Base-by-base conservation (phyloP, 2,329 filamentous ascomycete species). In the Paracoccidioides brasiliensis region DNA sequence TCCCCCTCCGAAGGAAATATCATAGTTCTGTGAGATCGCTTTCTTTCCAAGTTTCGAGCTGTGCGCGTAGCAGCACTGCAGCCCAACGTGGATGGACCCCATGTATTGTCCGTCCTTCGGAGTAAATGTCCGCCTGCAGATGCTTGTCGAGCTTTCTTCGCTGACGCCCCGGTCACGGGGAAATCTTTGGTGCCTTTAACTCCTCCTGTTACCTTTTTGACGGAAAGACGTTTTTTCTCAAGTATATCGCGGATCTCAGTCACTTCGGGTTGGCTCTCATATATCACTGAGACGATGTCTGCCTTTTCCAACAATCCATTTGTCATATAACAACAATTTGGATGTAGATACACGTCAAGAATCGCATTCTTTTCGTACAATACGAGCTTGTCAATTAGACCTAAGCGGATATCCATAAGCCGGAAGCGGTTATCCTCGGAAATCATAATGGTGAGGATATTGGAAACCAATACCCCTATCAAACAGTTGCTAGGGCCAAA, bases 1-100 rank as follows among this genome's bases (percentile, higher is more conserved):
- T 57, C 53, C 15, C 53, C 56, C 5, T 30, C 49, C 12, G 41
- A 30, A 14, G 56, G 49, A 6, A 57, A 50, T 32, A 53, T 30
- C 10, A 57, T 44, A n/a, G 52, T 30, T 14, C 53, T 53, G n/a
- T 43, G 56, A n/a, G 52, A 53, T n/a, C 22, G 37, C 28, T 42
- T 42, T 52, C 38, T 52, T 28, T 9, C 42, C 38, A 3, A 14
- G 28, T 33, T 42, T 30, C 33, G 12, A 28, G 22, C 12, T 32
- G 37, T 38, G 14, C 5, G 33, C 15, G 35, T 50, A 35, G 8
- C 14, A 4, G 8, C 4, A 37, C 35, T 14, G 30, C 7, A 32
- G 3, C 6, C 12, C 5, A 35, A 15, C n/a, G 12, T 48, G 14
- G 15, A 12, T 15, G 33, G 41, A 41, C 32, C 35, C 9, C 10